Percentiles rank a stretch among this genome's conserved stretches.
Conservation (phyloP, 1,284 basidiomycete species). For the Leccinum glutinopallens region DNA sequence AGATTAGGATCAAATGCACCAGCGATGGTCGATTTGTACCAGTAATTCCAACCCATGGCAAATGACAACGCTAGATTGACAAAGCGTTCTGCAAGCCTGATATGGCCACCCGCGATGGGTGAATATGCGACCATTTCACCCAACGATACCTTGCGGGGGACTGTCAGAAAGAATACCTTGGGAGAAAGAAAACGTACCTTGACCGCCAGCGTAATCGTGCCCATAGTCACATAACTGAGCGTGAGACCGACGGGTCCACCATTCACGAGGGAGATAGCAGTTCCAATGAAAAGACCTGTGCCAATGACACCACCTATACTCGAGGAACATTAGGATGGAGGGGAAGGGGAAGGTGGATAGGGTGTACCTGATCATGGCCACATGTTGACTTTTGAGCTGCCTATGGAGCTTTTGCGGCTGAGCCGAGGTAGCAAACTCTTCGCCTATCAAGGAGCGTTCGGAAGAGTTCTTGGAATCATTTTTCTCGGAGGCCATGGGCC, state of each 20-base stretch:
- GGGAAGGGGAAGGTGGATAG: neutral
- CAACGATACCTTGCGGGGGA: constrained; percentile 35
- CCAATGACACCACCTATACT: constrained; percentile 77
- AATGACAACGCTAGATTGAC: constrained; percentile 71
- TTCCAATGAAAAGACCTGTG: constrained; percentile 67
- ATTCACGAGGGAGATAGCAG: constrained; percentile 51
- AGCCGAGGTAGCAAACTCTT: no score
- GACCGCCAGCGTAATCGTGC: constrained; percentile 30
- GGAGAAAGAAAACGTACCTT: constrained; percentile 42
- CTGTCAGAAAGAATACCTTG: neutral
- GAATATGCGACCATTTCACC: constrained; percentile 49
- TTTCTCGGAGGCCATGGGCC: no score
- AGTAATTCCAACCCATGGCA: constrained; percentile 74
- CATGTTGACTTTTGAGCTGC: no score
- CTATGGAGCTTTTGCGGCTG: no score
- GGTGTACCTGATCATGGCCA: constrained; percentile 21
- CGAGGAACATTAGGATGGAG: neutral
- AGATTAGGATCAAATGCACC: constrained; percentile 35
- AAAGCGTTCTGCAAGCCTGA: constrained; percentile 69
- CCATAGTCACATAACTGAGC: constrained; percentile 60
- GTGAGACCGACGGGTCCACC: constrained; percentile 68
- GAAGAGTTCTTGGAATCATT: no score
- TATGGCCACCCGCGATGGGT: constrained; percentile 58
- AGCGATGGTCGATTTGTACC: constrained; percentile 60
- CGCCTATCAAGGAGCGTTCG: no score